Conservation (phyloP, 2,329 filamentous ascomycete species). For the Dactylellina cionopaga region DNA sequence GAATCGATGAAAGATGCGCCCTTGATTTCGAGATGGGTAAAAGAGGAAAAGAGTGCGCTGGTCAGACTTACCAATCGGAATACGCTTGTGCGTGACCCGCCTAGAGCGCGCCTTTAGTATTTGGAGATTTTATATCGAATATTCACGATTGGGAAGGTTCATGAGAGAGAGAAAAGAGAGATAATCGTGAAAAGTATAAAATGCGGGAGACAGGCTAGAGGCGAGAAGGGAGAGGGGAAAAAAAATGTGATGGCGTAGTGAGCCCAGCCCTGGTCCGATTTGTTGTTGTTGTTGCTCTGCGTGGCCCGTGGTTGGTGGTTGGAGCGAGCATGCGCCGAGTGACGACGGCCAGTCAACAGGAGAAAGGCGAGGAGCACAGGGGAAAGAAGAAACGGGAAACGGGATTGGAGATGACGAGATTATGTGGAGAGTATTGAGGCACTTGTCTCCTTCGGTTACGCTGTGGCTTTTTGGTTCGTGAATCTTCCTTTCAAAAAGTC, state of each 20-base stretch:
- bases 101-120: slow-evolving; percentile 23
- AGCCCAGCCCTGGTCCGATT: slow-evolving; percentile 18
- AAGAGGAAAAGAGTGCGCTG: slow-evolving; percentile 33
- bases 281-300: slow-evolving; percentile 43
- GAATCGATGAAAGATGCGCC: slow-evolving; percentile 39
- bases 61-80: slow-evolving; percentile 41
- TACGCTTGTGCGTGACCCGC: background rate
- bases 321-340: slow-evolving; percentile 49
- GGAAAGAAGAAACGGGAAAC: slow-evolving; percentile 47
- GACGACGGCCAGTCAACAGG: slow-evolving; percentile 48
- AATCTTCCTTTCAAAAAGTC: slow-evolving; percentile 24
- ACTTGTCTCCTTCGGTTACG: slow-evolving; percentile 29
- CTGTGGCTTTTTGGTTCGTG: slow-evolving; percentile 46
- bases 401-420: slow-evolving; percentile 44
- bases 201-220: slow-evolving; percentile 50
- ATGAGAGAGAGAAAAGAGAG: slow-evolving; percentile 39
- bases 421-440: slow-evolving; percentile 34
- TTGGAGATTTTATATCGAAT: slow-evolving; percentile 22
- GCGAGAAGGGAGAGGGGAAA: slow-evolving; percentile 15
- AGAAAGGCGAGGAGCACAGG: slow-evolving; percentile 22
- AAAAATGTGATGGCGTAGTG: slow-evolving; percentile 53
- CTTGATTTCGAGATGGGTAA: slow-evolving; percentile 23
- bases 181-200: slow-evolving; percentile 51
- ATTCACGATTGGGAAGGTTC: slow-evolving; percentile 34
- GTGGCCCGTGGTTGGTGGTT: slow-evolving; percentile 52